Conservation (phyloP, 257 asterid genomes). For the Solanum ossicruentum region DNA sequence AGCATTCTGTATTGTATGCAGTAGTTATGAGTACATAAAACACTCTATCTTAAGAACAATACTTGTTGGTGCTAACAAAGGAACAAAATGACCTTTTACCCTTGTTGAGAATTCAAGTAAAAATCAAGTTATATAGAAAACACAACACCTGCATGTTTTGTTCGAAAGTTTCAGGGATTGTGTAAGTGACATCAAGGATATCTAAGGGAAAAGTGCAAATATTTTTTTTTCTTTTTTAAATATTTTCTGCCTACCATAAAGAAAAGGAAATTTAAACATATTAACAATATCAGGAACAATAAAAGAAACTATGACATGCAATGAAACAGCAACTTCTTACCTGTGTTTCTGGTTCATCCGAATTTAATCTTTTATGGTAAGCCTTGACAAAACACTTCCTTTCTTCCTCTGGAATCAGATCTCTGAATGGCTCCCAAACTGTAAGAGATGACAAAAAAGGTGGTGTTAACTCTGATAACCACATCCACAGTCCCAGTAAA, state of each 20-base stretch:
- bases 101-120: background rate
- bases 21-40: background rate
- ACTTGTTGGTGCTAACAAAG: background rate
- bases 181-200: background rate
- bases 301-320: background rate
- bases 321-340: slow-evolving; percentile 33
- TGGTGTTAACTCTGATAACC: background rate
- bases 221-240: background rate
- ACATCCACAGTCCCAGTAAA: background rate
- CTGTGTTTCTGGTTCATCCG: slow-evolving; percentile 70
- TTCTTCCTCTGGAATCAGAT: slow-evolving; percentile 85
- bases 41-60: background rate
- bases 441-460: slow-evolving; percentile 4
- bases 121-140: background rate
- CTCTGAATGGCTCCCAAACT: slow-evolving; percentile 97
- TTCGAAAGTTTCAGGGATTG: background rate
- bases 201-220: background rate
- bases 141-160: background rate
- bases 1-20: background rate
- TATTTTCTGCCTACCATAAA: background rate
- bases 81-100: background rate
- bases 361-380: slow-evolving; percentile 77
- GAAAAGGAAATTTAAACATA: background rate
- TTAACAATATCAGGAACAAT: background rate
- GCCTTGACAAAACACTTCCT: slow-evolving; percentile 75